Percentiles rank a stretch among this genome's conserved stretches.
Evolutionary conservation across 2,329 filamentous ascomycete genomes (phyloP).

Genomic region (Aureobasidium sp.): DNA sequence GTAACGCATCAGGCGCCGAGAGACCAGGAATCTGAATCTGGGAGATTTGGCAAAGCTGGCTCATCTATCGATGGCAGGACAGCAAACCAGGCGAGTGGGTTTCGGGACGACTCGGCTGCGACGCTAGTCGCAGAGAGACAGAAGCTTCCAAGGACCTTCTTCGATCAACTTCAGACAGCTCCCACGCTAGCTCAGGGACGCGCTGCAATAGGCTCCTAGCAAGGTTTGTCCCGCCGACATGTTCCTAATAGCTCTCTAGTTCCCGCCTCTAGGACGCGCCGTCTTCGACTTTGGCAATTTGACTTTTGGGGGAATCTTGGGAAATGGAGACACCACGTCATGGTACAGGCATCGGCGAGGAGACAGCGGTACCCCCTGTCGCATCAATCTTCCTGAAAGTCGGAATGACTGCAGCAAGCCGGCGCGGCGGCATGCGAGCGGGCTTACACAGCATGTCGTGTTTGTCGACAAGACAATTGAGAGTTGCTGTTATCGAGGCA

Average conservation of each 20-base stretch:
- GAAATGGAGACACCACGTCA: slow-evolving; percentile 12
- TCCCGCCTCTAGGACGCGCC: background rate
- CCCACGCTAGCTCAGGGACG: slow-evolving; percentile 9
- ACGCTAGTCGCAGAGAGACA: slow-evolving; percentile 11
- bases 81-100: slow-evolving; percentile 15
- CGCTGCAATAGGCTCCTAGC: slow-evolving; percentile 5
- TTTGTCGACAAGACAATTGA: background rate
- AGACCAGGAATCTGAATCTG: slow-evolving; percentile 2
- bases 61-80: slow-evolving; percentile 10
- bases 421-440: slow-evolving; percentile 7
- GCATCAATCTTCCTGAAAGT: background rate
- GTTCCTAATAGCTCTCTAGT: slow-evolving; percentile 5
- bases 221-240: slow-evolving; percentile 5
- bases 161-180: slow-evolving; percentile 13
- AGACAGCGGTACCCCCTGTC: background rate
- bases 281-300: slow-evolving; percentile 5
- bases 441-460: background rate
- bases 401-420: background rate
- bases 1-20: slow-evolving; percentile 2
- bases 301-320: slow-evolving; percentile 14
- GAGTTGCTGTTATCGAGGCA: background rate
- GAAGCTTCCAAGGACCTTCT: slow-evolving; percentile 16
- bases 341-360: slow-evolving; percentile 2
- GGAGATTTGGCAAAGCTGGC: background rate
- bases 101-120: slow-evolving; percentile 12